Evolutionary conservation across 2,329 filamentous ascomycete genomes (phyloP).

Genomic region (Emericellopsis atlantica): DNA sequence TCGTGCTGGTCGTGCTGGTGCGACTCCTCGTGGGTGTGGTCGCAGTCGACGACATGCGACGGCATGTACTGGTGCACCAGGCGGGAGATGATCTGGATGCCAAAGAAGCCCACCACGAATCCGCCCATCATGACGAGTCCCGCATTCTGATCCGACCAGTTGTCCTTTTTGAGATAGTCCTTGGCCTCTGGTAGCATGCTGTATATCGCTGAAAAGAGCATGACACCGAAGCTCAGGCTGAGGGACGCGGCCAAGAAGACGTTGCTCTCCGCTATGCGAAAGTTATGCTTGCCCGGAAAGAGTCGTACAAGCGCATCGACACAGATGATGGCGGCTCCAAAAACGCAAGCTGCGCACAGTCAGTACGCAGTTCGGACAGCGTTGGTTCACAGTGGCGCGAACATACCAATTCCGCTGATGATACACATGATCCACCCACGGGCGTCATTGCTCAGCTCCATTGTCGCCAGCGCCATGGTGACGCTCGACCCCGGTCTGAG

Average conservation of each 20-base stretch:
- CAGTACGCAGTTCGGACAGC: too few relatives aligned
- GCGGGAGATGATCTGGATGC: conserved; percentile 62
- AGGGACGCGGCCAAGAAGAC: conserved; percentile 77
- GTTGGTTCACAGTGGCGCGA: not conserved
- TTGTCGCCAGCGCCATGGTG: conserved; percentile 23
- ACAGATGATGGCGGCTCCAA: conserved; percentile 77
- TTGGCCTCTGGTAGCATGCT: conserved; percentile 87
- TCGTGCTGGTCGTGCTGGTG: conserved; percentile 10
- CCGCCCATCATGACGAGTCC: conserved; percentile 56
- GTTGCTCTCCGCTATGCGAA: conserved; percentile 83
- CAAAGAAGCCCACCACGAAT: conserved; percentile 60
- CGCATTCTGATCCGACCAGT: conserved; percentile 52
- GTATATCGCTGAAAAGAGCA: conserved; percentile 88
- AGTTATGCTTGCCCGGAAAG: conserved; percentile 62
- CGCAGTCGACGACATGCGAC: conserved; percentile 70
- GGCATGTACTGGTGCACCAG: conserved; percentile 63
- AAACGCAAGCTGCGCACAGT: conserved; percentile 40
- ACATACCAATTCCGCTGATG: conserved; percentile 61
- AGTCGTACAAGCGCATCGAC: conserved; percentile 66
- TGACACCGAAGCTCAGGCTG: conserved; percentile 89
- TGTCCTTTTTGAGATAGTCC: conserved; percentile 59
- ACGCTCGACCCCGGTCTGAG: conserved; percentile 2
- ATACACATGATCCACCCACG: conserved; percentile 89
- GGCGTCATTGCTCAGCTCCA: conserved; percentile 59
- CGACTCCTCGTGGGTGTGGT: conserved; percentile 54